phyloP scores from a whole-genome alignment of 2,329 filamentous ascomycete species.

The Myriangium duriaei region DNA sequence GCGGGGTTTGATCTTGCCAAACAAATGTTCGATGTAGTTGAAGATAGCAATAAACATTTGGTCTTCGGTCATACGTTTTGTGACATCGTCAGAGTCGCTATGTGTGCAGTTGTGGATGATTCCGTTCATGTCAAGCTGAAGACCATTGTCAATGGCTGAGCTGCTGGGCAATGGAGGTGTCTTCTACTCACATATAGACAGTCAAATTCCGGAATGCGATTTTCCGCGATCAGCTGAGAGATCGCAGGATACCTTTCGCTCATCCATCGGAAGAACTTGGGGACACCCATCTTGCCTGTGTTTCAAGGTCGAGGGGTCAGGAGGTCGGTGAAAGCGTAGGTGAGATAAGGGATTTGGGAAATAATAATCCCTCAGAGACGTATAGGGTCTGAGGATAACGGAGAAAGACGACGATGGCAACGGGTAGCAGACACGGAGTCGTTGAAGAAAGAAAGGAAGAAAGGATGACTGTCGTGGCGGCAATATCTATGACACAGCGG shows the following conservation, averaged over 20 bases:
- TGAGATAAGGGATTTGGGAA: too few species aligned
- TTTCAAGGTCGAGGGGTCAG: constrained; percentile 19
- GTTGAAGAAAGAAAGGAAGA: constrained; percentile 20
- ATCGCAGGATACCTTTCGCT: constrained; percentile 98
- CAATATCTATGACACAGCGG: not conserved
- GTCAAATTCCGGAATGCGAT: constrained; percentile 97
- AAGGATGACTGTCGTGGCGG: not conserved
- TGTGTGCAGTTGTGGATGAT: constrained; percentile 99
- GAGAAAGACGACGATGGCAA: constrained; percentile 10
- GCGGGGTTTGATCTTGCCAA: constrained; percentile 97
- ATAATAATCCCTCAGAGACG: too few species aligned
- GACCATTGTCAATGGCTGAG: not conserved
- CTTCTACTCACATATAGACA: constrained; percentile 64
- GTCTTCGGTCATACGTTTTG: constrained; percentile 88
- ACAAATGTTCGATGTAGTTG: constrained; percentile 98
- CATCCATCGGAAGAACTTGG: constrained; percentile 98
- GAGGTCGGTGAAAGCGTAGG: too few species aligned
- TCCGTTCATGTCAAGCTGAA: constrained; percentile 89
- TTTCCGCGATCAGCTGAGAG: constrained; percentile 96
- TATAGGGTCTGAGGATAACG: too few species aligned
- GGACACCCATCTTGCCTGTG: constrained; percentile 40
- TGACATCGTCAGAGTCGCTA: constrained; percentile 84
- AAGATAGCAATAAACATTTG: constrained; percentile 99
- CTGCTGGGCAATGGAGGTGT: not conserved
- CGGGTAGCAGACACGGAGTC: constrained; percentile 27